Evolutionary conservation across 2,329 filamentous ascomycete genomes (phyloP).

Genomic region (Pyrenochaeta sp.): DNA sequence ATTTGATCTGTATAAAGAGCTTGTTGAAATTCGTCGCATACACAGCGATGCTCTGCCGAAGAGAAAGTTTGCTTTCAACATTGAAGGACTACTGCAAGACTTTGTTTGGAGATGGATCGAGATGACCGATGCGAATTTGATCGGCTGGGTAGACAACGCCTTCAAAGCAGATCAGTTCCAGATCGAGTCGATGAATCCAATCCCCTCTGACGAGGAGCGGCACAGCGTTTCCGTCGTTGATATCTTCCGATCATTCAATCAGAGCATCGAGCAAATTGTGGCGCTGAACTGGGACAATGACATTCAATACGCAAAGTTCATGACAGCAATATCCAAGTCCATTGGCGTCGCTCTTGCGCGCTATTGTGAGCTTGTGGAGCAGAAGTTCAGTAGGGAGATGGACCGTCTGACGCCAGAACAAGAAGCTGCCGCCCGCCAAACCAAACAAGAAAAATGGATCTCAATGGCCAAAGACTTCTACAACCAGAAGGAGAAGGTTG

Average conservation of each 20-base stretch:
- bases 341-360: slow-evolving; percentile 83
- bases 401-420: slow-evolving; percentile 89
- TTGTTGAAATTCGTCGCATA: slow-evolving; percentile 83
- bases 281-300: slow-evolving; percentile 92
- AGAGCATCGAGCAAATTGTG: slow-evolving; percentile 86
- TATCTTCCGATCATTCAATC: slow-evolving; percentile 91
- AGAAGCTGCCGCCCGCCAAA: slow-evolving; percentile 77
- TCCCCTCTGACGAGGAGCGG: slow-evolving; percentile 78
- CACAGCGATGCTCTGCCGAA: slow-evolving; percentile 77
- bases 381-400: slow-evolving; percentile 89
- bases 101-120: slow-evolving; percentile 98
- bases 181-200: slow-evolving; percentile 71
- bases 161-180: slow-evolving; percentile 90
- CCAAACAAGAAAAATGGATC: slow-evolving; percentile 90
- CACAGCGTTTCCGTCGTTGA: slow-evolving; percentile 95
- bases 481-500: slow-evolving; percentile 89
- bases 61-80: slow-evolving; percentile 81
- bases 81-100: slow-evolving; percentile 84
- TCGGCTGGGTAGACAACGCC: slow-evolving; percentile 86
- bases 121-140: slow-evolving; percentile 79
- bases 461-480: slow-evolving; percentile 93
- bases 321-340: slow-evolving; percentile 88
- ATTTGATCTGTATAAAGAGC: slow-evolving; percentile 89
- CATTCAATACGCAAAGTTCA: slow-evolving; percentile 93
- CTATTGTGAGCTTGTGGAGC: slow-evolving; percentile 92